Conservation (phyloP, 257 asterid genomes). For the Ocimum tenuiflorum region DNA sequence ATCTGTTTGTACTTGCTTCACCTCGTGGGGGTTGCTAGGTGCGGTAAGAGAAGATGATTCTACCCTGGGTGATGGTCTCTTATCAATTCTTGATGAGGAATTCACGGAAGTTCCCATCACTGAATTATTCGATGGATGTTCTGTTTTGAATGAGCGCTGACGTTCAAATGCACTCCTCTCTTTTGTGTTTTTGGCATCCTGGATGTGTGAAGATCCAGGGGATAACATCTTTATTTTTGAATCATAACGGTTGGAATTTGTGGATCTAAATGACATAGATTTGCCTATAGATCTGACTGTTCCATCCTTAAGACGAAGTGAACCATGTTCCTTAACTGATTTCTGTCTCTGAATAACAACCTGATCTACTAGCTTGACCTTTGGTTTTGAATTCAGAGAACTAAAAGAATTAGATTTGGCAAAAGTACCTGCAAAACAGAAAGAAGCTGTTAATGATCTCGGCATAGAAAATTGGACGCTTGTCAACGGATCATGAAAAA, state of each 20-base stretch:
- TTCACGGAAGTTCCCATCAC: slow-evolving; percentile 29
- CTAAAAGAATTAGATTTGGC: slow-evolving; percentile 69
- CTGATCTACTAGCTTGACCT: slow-evolving; percentile 63
- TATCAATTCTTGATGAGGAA: slow-evolving; percentile 43
- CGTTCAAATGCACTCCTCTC: slow-evolving; percentile 50
- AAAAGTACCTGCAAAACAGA: slow-evolving; percentile 52
- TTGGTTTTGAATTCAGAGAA: slow-evolving; percentile 59
- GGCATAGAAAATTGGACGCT: slow-evolving; percentile 3
- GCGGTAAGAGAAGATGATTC: slow-evolving; percentile 39
- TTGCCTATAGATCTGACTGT: slow-evolving; percentile 50
- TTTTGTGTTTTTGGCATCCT: slow-evolving; percentile 47
- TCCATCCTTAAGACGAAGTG: slow-evolving; percentile 54
- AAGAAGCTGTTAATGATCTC: slow-evolving; percentile 13
- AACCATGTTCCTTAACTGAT: slow-evolving; percentile 46
- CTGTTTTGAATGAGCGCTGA: slow-evolving; percentile 52
- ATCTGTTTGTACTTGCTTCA: slow-evolving; percentile 42
- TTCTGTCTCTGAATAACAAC: slow-evolving; percentile 63
- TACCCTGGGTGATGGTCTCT: slow-evolving; percentile 34
- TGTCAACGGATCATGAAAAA: slow-evolving; percentile 6
- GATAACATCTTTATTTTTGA: slow-evolving; percentile 66
- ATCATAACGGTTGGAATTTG: slow-evolving; percentile 44
- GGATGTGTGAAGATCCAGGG: slow-evolving; percentile 45
- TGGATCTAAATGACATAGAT: slow-evolving; percentile 64
- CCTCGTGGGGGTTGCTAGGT: slow-evolving; percentile 34
- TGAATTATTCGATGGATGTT: slow-evolving; percentile 34